Base-by-base conservation (phyloP, 495 filamentous ascomycete species). In the Talaromyces liani region DNA sequence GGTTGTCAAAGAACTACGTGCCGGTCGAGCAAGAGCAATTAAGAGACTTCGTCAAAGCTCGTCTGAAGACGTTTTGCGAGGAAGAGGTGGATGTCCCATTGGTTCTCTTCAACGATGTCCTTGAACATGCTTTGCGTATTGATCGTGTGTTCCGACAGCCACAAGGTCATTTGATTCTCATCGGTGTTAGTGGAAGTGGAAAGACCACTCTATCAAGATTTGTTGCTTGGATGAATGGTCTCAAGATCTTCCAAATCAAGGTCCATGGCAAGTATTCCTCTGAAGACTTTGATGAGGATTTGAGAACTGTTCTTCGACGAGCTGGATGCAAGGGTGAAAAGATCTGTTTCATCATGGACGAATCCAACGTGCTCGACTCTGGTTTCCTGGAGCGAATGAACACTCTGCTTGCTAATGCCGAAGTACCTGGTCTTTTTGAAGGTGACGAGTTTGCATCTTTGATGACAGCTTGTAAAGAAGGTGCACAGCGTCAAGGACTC, bases 341-440 rank as follows among this genome's bases (percentile, higher is more conserved):
- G 81, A 95, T 99, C 47, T 98, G 95, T 79, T 99, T 99, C 78
- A 95, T 99, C 77, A 97, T 99, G 94, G 94, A 99, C 68, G 94
- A 99, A 80, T 89, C 92, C 6, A 99, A 99, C 69, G 94, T 99
- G 20, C 84, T 99, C 3, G 94, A 99, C 70, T 99, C 94, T 16
- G 94, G 93, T 39, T 99, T 99, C 86, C 74, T 99, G 65, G 94
- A 99, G 73, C 87, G 95, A 64, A 99, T 99, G 94, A 99, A 99
- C 66, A 99, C 94, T 1, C 81, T 99, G 24, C 86, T 99, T 61
- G 94, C 94, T 63, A 99, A 99, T 71, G 94, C 94, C 24, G 94
- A 99, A 78, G 92, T 99, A 47, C 94, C 94, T 22, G 94, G 94
- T 75, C 83, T 99, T 16, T 99, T 99, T 68, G 94, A 99, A 76